Evolutionary conservation across 345 rosid species (phyloP), one percentile per base, ranked within the genome.

Genomic region (Limnanthes douglasii): DNA sequence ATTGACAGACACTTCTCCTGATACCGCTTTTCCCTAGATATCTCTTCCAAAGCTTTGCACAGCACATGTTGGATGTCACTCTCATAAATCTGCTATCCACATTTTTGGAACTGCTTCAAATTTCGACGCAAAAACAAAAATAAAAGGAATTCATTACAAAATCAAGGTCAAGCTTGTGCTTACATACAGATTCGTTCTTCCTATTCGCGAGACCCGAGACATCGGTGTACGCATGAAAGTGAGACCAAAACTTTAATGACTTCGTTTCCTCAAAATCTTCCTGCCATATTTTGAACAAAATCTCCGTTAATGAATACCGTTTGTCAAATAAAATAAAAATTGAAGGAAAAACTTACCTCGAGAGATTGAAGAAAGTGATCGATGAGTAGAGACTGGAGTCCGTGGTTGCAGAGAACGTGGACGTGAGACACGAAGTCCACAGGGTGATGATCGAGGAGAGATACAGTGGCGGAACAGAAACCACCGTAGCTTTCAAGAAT

Each of bases 1-100:
- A 78, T 41, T 3, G 57, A 59, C 66, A 84, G 32, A 31, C 94
- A 77, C 60, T 73, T 80, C 62, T 80, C 96, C 44, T 84, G 76
- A 61, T 59, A 61, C 39, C 51, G 62, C 45, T 78, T 80, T 14
- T 56, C 70, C 21, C 33, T 28, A 17, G 72, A 65, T 15, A 84
- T 64, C 38, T 77, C 92, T 21, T 70, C 78, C 44, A 90, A 63
- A 15, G 93, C 94, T 46, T 60, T 61, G 32, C 72, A 69, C 31
- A 90, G 42, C 34, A 72, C 70, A 50, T 50, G 51, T 56, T 70
- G 75, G 46, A 74, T 60, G 51, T 78, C 80, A 11, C 53, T 65
- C 34, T 62, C 82, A 40, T 49, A 49, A 32, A 34, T 48, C 86
- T 73, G 51, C 27, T 17, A 40, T 14, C 12, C 21, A 28, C 19